phyloP scores from a whole-genome alignment of 2,329 filamentous ascomycete species.

The Anthostomella pinea region DNA sequence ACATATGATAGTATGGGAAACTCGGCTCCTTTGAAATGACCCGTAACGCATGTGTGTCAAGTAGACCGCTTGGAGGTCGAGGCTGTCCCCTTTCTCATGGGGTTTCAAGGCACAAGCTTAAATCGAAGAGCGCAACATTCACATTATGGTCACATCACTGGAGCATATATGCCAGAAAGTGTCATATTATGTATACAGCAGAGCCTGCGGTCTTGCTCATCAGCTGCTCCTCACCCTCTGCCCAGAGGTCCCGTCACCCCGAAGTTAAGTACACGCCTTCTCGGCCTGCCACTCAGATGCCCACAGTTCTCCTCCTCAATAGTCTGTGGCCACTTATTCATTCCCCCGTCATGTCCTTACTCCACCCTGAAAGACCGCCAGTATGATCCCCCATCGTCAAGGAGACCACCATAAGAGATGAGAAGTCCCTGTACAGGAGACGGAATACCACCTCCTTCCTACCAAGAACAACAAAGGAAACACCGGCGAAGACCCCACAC shows the following conservation, averaged over 20 bases:
- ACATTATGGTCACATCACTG: no score
- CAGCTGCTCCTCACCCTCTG: no score
- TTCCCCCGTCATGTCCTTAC: constrained; percentile 9
- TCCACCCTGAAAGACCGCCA: no score
- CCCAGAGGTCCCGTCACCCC: no score
- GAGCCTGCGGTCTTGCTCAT: neutral
- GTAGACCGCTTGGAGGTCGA: no score
- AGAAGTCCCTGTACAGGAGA: constrained; percentile 9
- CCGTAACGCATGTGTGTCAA: no score
- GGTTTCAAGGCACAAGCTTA: no score
- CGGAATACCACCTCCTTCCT: constrained; percentile 7
- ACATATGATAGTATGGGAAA: no score
- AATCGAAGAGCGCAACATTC: no score
- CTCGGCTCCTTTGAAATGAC: no score
- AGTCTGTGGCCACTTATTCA: constrained; percentile 4
- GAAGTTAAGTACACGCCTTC: constrained; percentile 1
- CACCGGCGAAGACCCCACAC: neutral
- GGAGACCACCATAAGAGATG: constrained; percentile 5
- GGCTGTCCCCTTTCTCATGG: no score
- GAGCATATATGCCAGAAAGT: neutral
- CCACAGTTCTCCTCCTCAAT: constrained; percentile 5
- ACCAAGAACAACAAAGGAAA: constrained; percentile 12
- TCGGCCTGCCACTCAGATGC: constrained; percentile 3
- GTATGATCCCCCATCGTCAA: neutral
- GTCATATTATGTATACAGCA: constrained; percentile 1